These are phyloP conservation scores for Cylindrotheca fusiformis DNA, from an alignment of 108 stramenopile species.

Conservation along the genomic window DNA sequence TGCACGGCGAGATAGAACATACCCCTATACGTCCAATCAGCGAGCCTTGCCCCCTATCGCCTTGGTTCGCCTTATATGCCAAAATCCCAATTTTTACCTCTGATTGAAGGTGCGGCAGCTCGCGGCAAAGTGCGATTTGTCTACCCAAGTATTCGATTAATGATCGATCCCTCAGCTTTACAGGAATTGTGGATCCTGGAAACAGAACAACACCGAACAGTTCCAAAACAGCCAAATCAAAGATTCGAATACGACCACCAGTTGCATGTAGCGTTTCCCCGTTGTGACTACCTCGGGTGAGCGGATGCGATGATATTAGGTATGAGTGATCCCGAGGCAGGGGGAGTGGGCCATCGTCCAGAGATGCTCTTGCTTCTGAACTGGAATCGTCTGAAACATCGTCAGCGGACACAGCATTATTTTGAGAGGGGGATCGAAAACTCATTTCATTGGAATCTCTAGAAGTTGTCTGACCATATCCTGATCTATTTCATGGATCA, in stretches of 20 bases:
- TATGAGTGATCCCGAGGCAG: background rate
- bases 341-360: background rate
- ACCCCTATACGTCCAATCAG: slow-evolving; percentile 57
- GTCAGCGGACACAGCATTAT: background rate
- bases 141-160: slow-evolving; percentile 62
- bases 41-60: slow-evolving; percentile 7
- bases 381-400: background rate
- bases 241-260: background rate
- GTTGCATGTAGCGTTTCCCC: background rate
- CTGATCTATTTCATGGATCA: background rate
- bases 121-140: slow-evolving; percentile 56
- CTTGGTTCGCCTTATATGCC: slow-evolving; percentile 5
- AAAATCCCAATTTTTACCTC: slow-evolving; percentile 37
- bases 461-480: background rate
- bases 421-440: background rate
- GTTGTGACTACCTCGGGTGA: background rate
- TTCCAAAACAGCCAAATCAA: slow-evolving; percentile 61
- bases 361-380: background rate
- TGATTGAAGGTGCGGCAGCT: slow-evolving; percentile 32
- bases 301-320: background rate
- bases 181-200: slow-evolving; percentile 62
- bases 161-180: slow-evolving; percentile 48
- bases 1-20: too few species aligned
- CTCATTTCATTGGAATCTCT: background rate
- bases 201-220: slow-evolving; percentile 70